Base-by-base conservation (phyloP, 1,284 basidiomycete species). In the Paramarasmius palmivorus region DNA sequence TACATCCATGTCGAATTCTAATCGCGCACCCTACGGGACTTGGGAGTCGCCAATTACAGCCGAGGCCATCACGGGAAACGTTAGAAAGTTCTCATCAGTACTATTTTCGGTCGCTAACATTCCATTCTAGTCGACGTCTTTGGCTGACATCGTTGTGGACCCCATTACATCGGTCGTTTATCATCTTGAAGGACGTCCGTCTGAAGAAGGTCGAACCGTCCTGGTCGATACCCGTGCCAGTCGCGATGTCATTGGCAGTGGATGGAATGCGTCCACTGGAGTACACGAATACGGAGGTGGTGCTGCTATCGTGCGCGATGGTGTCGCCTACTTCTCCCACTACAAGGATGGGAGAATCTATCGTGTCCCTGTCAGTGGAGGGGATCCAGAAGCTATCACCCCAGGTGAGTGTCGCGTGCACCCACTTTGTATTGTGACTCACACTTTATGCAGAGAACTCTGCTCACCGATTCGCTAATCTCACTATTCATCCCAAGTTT, bases 211-310 rank as follows among this genome's bases (percentile, higher is more conserved):
- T 6, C 73, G 87, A 1, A 73, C 63, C 46, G 83, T 83, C 0
- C 67, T 90, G 9, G 79, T 89, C 34, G 71, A 82, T 39, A 77
- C 76, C 0, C 59, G 68, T 20, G 71, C 69, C 4, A 72, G 72
- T 17, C 64, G 64, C 36, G 84, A 87, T 60, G 67, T 85, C 1
- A 70, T 83, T 22, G 78, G 76, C 2, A 61, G 68, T 40, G 29
- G 40, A 50, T 40, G 35, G 8, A 83, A 87, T 64, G 78, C 79
- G 4, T 71, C 83, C 23, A 78, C 79, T 0, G 73, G 70, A 4
- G 86, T 88, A 0, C 78, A 85, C 37, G 84, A 86, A 64, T 82
- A 83, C 53, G 77, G 78, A n/a, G 79, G 80, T 23, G 79, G 76
- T 6, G 68, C 81, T 17, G 77, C 81, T 0, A 73, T 79, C 17